phyloP scores from a whole-genome alignment of 495 filamentous ascomycete genomes.

The Barbatosphaeria neglecta region DNA sequence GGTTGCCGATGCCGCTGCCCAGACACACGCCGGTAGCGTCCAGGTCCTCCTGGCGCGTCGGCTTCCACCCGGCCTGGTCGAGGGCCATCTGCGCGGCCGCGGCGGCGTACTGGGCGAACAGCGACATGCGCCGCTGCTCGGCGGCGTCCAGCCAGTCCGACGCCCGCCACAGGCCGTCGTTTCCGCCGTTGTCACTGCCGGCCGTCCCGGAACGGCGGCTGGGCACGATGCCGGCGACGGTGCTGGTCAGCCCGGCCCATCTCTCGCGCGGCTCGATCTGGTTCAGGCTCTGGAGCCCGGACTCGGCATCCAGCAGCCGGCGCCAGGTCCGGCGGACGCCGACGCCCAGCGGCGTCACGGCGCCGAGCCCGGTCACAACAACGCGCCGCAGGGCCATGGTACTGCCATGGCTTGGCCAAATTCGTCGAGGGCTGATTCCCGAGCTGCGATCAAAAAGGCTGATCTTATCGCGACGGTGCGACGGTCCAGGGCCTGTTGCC shows the following conservation, averaged over 20 bases:
- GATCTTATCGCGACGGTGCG: too few relatives aligned
- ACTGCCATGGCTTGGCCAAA: conserved; percentile 7
- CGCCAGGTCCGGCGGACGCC: conserved; percentile 72
- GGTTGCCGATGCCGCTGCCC: conserved; percentile 91
- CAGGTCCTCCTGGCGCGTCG: conserved; percentile 44
- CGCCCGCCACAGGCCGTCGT: conserved; percentile 47
- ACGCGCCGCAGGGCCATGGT: conserved; percentile 69
- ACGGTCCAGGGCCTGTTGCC: too few relatives aligned
- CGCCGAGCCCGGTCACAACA: conserved; percentile 88
- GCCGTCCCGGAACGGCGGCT: conserved; percentile 1
- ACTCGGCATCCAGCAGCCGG: conserved; percentile 64
- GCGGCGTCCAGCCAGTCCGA: conserved; percentile 63
- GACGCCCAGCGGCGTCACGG: conserved; percentile 81
- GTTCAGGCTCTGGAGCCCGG: conserved; percentile 63
- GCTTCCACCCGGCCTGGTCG: conserved; percentile 70
- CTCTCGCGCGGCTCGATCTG: conserved; percentile 35
- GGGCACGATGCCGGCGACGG: conserved; percentile 76
- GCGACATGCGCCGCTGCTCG: conserved; percentile 79
- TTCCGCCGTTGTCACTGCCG: neutral
- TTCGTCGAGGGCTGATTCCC: too few relatives aligned
- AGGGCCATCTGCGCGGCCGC: conserved; percentile 82
- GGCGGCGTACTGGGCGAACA: conserved; percentile 82
- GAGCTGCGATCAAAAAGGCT: too few relatives aligned
- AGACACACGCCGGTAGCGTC: conserved; percentile 80
- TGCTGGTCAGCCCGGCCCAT: conserved; percentile 65